A percentile compares a stretch with the other conserved stretches of the same genome.
Evolutionary conservation across 1,139 yeast genomes (phyloP).

Genomic region (Scheffersomyces segobiensis): DNA sequence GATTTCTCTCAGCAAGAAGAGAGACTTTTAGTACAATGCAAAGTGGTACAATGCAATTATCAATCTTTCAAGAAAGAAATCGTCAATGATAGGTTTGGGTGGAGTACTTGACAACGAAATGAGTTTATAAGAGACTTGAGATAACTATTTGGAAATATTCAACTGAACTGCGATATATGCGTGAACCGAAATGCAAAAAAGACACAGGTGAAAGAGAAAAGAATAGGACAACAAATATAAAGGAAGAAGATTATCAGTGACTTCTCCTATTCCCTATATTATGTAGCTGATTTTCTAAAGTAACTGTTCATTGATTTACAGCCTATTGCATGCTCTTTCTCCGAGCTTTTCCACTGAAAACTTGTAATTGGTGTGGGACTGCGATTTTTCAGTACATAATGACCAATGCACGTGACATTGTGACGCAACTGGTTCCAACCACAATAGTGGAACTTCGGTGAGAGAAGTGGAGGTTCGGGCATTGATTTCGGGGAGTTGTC

Average conservation of each 20-base stretch:
- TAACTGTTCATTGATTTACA: too few relatives aligned
- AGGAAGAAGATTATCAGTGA: too few relatives aligned
- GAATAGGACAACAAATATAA: neutral
- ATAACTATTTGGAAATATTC: neutral
- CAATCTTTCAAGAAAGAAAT: too few relatives aligned
- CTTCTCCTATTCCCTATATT: too few relatives aligned
- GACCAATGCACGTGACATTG: neutral
- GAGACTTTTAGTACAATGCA: neutral
- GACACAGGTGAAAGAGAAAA: neutral
- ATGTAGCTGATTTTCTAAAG: neutral
- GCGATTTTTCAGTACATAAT: neutral
- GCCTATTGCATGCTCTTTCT: too few relatives aligned
- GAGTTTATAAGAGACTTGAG: neutral
- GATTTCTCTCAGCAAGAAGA: neutral
- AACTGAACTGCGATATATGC: neutral
- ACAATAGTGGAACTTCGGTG: too few relatives aligned
- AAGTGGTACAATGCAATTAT: too few relatives aligned
- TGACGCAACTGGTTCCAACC: neutral
- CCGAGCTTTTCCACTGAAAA: neutral
- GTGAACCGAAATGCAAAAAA: neutral
- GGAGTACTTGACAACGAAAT: neutral
- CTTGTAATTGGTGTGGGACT: neutral
- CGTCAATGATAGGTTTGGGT: neutral
- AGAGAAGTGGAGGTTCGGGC: too few relatives aligned
- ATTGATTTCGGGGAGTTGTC: neutral